Conservation (phyloP, 345 rosid genomes). For the Sapria himalayana region DNA sequence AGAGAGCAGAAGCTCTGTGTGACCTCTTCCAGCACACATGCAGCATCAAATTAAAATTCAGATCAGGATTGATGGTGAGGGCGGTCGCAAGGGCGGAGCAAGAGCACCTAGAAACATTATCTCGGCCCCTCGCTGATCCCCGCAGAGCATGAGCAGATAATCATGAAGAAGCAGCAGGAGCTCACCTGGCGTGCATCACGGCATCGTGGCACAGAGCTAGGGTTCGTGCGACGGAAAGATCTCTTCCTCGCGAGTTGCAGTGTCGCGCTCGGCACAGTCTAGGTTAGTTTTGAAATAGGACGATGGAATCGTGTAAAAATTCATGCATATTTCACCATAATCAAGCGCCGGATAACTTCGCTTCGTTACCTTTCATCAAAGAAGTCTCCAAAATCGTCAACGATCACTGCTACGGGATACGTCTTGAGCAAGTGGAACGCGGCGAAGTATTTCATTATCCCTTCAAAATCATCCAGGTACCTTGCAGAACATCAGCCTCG, state of each 20-base stretch:
- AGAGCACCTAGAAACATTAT: no score
- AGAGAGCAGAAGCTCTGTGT: slow-evolving; percentile 39
- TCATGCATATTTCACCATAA: not conserved
- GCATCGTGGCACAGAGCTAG: slow-evolving; percentile 69
- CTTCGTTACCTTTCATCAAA: slow-evolving; percentile 30
- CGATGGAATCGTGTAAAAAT: not conserved
- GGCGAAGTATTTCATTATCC: slow-evolving; percentile 53
- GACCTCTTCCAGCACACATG: slow-evolving; percentile 18
- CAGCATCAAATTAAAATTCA: not conserved
- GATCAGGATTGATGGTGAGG: not conserved
- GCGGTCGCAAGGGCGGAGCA: no score
- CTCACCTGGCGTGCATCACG: slow-evolving; percentile 39
- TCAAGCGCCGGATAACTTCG: not conserved
- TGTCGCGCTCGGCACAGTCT: slow-evolving; percentile 41
- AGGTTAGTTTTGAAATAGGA: not conserved
- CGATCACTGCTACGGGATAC: slow-evolving; percentile 32
- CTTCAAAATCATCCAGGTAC: slow-evolving; percentile 64
- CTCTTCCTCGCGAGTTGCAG: slow-evolving; percentile 56
- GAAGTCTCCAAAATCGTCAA: slow-evolving; percentile 69
- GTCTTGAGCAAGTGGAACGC: slow-evolving; percentile 55
- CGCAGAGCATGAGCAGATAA: not conserved
- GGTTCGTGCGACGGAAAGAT: slow-evolving; percentile 53
- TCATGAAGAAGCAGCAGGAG: not conserved
- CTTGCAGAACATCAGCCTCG: slow-evolving; percentile 12
- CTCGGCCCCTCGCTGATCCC: not conserved